A percentile compares a stretch with the other conserved stretches of the same genome.
Evolutionary conservation across 768 basidiomycete species (phyloP).

Genomic region (Podaxis pistillaris): DNA sequence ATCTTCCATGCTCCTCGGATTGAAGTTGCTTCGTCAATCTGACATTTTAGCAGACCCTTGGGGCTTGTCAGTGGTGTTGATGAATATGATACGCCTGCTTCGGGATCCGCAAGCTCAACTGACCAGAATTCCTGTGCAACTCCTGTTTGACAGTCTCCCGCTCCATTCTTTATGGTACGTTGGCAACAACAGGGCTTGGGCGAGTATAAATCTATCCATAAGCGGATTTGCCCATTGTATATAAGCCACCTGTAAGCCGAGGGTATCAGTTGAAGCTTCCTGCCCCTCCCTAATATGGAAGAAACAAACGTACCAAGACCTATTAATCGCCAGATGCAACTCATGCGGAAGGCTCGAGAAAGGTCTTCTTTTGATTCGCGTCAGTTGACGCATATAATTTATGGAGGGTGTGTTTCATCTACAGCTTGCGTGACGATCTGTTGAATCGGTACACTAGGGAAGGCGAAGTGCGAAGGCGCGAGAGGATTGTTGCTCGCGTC

Average conservation of each 20-base stretch:
- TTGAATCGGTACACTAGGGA: background rate
- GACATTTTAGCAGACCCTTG: no score
- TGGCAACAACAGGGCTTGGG: no score
- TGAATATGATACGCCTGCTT: no score
- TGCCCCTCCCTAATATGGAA: background rate
- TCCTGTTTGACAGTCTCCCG: no score
- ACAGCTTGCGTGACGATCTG: background rate
- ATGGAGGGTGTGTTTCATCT: constrained; percentile 16
- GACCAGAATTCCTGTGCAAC: no score
- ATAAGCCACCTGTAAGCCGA: background rate
- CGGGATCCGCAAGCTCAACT: no score
- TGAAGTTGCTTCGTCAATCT: no score
- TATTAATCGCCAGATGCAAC: constrained; percentile 13
- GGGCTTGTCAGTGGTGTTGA: no score
- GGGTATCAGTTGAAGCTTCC: background rate
- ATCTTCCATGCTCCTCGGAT: no score
- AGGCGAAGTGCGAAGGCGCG: background rate
- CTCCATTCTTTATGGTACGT: no score
- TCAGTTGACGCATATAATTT: constrained; percentile 19
- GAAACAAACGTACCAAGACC: background rate
- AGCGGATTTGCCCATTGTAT: background rate
- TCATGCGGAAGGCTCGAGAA: constrained; percentile 18
- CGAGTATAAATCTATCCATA: no score
- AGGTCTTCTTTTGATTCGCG: constrained; percentile 16
- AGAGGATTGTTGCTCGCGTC: constrained; percentile 15